Evolutionary conservation across 306 rosid species (phyloP).

Genomic region (Datisca glomerata): DNA sequence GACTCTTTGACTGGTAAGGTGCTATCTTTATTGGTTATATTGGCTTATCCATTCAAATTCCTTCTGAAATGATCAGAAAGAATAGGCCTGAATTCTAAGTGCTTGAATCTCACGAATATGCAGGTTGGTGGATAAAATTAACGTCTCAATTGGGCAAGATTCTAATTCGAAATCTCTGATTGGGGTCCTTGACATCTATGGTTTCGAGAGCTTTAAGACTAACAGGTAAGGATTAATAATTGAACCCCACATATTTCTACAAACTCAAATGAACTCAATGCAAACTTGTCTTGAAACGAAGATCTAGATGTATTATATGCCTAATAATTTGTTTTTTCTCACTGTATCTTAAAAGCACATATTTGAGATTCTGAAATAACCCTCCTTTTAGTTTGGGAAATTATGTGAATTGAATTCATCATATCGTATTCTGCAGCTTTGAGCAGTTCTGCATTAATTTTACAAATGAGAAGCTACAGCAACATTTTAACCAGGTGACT

Average conservation of each 20-base stretch:
- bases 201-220: constrained; percentile 92
- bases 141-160: constrained; percentile 90
- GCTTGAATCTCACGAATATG: constrained; percentile 19
- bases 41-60: no score
- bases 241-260: background rate
- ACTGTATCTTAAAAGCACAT: constrained; percentile 3
- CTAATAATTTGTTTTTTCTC: constrained; percentile 4
- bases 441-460: constrained; percentile 99
- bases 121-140: constrained; percentile 98
- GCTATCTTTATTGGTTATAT: no score
- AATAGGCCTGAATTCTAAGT: no score
- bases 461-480: constrained; percentile 97
- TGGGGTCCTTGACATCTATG: constrained; percentile 97
- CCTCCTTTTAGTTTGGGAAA: constrained; percentile 23
- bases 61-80: no score
- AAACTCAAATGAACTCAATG: background rate
- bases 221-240: constrained; percentile 61
- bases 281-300: no score
- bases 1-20: constrained; percentile 89
- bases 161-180: constrained; percentile 68
- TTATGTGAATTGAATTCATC: constrained; percentile 40
- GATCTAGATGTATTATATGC: no score
- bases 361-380: constrained; percentile 2
- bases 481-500: constrained; percentile 92
- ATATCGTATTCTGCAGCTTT: constrained; percentile 64